Base-by-base conservation (phyloP, 176 grass and related monocot genomes). In the Puya raimondii region DNA sequence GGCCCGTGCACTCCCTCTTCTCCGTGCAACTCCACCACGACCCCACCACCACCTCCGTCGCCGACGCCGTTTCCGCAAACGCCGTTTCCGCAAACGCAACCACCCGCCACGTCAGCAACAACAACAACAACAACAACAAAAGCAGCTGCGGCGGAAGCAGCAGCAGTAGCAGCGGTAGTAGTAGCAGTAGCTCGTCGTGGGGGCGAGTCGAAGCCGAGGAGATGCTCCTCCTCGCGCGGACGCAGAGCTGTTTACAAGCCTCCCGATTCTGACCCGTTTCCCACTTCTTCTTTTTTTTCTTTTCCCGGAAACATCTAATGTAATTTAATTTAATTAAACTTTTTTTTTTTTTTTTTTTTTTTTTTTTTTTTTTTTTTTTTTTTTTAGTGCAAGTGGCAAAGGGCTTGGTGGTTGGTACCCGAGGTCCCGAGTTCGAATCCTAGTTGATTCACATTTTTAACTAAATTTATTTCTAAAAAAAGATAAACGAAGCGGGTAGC, bases 1-100 rank as follows among this genome's bases (percentile, higher is more conserved):
- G 93, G 49, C 93, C 93, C 16, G 93, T 97, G 48, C 78, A 79
- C 73, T 83, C 86, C 73, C 71, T 97, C 68, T 92, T 92, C 80
- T 68, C 69, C 51, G 65, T 87, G 11, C 73, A 65, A 20, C 76
- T 91, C 51, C 27, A 49, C 11, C 22, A 33, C 50, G 14, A 26
- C 54, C 63, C 50, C 53, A 10, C 67, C 22, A 25, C 13, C 33
- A 48, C 27, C 33, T 9, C n/a, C 3, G 15, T 12, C n/a, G 9
- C 27, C 51, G 10, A 0, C 1, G 7, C 23, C 11, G 51, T 16
- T 16, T 2, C 51, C 11, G 3, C 12, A 14, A n/a, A 20, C 21
- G 9, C 56, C 56, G 4, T 10, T 61, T 61, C 56, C 9, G 1
- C 17, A 7, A 27, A 15, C 9, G 6, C 21, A 58, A 11, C 73